phyloP scores from a whole-genome alignment of 495 filamentous ascomycete species.

The Hypomontagnella submonticulosa region DNA sequence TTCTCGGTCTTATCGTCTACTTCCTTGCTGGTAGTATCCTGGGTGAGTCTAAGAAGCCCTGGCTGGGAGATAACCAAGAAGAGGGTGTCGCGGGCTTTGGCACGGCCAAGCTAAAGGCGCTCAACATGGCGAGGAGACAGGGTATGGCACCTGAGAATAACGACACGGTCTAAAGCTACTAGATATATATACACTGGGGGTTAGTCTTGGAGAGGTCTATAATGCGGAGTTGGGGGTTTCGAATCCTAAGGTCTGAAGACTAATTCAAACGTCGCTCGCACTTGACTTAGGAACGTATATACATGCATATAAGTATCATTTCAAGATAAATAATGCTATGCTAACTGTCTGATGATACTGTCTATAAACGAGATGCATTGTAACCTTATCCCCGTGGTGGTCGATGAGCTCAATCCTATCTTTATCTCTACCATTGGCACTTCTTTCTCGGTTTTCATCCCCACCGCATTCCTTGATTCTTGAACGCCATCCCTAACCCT shows the following conservation, averaged over 20 bases:
- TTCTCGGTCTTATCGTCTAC: constrained; percentile 83
- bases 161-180: constrained; percentile 16
- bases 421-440: no score
- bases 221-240: background rate
- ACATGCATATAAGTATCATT: no score
- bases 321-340: no score
- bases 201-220: background rate
- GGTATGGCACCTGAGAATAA: constrained; percentile 32
- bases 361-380: no score
- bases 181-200: background rate
- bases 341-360: no score
- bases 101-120: constrained; percentile 84
- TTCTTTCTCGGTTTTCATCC: no score
- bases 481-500: no score
- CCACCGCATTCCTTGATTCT: no score
- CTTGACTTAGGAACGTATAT: no score
- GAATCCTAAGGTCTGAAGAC: background rate
- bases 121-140: constrained; percentile 62
- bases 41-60: constrained; percentile 94
- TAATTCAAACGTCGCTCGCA: no score
- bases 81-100: constrained; percentile 82
- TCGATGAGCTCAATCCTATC: no score
- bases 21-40: constrained; percentile 79
- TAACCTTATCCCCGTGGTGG: no score
- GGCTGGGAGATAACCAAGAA: constrained; percentile 88